Conservation (phyloP, 345 rosid genomes). For the Mercurialis annua region DNA sequence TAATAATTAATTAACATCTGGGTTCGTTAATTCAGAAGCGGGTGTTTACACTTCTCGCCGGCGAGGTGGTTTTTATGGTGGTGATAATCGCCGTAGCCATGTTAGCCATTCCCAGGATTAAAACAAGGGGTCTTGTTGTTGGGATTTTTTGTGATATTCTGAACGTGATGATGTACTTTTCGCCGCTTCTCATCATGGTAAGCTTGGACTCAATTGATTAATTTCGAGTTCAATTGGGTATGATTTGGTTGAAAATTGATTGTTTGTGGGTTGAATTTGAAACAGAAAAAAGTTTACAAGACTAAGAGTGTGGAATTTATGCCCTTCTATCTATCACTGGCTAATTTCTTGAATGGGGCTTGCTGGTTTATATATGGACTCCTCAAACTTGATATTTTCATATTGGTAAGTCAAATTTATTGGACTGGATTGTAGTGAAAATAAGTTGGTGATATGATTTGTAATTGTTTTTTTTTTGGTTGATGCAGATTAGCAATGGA, state of each 20-base stretch:
- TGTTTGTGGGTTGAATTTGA: not conserved
- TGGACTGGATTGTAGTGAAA: too few species aligned
- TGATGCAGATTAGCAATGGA: constrained; percentile 58
- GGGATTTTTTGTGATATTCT: constrained; percentile 50
- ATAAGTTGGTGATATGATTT: not conserved
- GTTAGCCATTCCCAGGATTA: constrained; percentile 33
- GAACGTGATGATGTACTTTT: constrained; percentile 44
- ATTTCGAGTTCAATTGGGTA: not conserved
- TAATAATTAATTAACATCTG: too few species aligned
- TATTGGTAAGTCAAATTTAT: constrained; percentile 27
- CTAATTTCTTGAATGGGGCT: constrained; percentile 34
- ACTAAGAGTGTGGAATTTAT: constrained; percentile 55
- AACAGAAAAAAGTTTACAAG: constrained; percentile 38
- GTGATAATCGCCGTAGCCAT: constrained; percentile 37
- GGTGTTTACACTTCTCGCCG: not conserved
- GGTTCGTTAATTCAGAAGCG: too few species aligned
- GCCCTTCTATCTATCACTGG: constrained; percentile 42
- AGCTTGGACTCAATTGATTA: not conserved
- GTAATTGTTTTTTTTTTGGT: not conserved
- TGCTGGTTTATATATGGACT: constrained; percentile 41
- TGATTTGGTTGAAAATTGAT: not conserved
- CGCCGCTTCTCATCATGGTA: constrained; percentile 51
- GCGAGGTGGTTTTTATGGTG: constrained; percentile 12
- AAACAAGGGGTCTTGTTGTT: constrained; percentile 40
- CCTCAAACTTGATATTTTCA: constrained; percentile 35